Evolutionary conservation across 2,329 filamentous ascomycete species (phyloP), one percentile per base, ranked within the genome.

Genomic region (Penicillium sp.): DNA sequence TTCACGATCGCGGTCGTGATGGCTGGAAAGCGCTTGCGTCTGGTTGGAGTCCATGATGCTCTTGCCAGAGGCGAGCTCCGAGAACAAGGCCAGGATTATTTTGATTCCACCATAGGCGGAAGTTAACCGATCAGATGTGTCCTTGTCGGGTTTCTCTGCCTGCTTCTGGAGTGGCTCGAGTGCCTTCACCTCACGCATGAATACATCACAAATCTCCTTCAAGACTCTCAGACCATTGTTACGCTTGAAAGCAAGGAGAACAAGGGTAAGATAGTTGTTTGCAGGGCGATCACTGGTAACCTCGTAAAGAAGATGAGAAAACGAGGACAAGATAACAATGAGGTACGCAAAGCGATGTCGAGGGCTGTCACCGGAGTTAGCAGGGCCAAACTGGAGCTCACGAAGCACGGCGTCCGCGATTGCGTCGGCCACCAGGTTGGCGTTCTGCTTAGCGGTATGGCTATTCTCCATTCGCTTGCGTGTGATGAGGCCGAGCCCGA

Each of bases 191-290:
- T 84, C 79, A 6, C 76, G 69, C 45, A 81, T 77, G 58, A 94
- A 93, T 13, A 79, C 76, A 36, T 81, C 74, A 8, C 94, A 77
- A 63, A 95, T 83, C 0, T 78, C 73, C 57, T 88, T 89, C 51
- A 97, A 72, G 4, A 82, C 77, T 7, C 83, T 78, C 49, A 98
- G 77, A 0, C 93, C 91, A 35, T 82, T 83, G 41, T 83, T 79
- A 50, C 88, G 84, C 66, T 90, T 91, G 73, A 98, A 96, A 1
- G 89, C 86, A 47, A 90, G 79, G 25, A 98, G 76, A 33, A 97
- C 84, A 27, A 93, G 79, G 38, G 89, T 86, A 52, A 84, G 65
- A 52, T 73, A 74, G 55, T 76, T 71, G 4, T 74, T 53, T 70
- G 72, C 55, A 68, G 78, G 54, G 74, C 81, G 60, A 60, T 76